Base-by-base conservation (phyloP, 129 eudicot species). In the Pulicaria dysenterica region DNA sequence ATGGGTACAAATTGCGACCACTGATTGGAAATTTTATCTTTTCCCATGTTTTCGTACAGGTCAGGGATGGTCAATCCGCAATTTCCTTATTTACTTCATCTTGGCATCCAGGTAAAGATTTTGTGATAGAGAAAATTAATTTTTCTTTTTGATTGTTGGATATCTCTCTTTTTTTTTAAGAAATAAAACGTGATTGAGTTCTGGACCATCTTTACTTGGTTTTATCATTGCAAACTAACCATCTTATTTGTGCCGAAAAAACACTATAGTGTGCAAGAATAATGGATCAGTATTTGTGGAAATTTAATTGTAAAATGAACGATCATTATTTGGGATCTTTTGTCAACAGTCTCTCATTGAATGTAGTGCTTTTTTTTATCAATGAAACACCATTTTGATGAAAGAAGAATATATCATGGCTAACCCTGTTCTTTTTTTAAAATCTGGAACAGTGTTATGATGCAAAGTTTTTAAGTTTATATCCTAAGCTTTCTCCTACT, bases 21-120 rank as follows among this genome's bases (percentile, higher is more conserved):
- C 12, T 12, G 36, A 7, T 17, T 1, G 11, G 7, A 49, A 50
- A 37, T n/a, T 9, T 40, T 13, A 80, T 72, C 19, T 73, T 12
- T 40, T 15, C 2, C 8, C 39, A 11, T 62, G 62, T 67, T 5
- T 53, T 64, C 40, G 61, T 77, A 47, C 86, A 92, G 94, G 85
- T 84, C 94, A 3, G 96, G 89, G 47, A 86, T 83, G 75, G 91
- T 83, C 68, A 88, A 83, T 74, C 91, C 87, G n/a, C 68, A 83
- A 7, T 92, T 88, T 66, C 91, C 89, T 0, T 92, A 89, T 82
- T 76, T 86, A 71, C 96, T 92, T 76, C 96, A 92, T 80, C 91
- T 88, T 24, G 97, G 97, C 10, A 92, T 88, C 67, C 97, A 88
- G 97, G 97, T 91, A 77, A 73, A 47, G 38, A 37, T 69, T 6